A percentile compares a stretch with the other conserved stretches of the same genome.
These are phyloP conservation scores for Litsea cubeba DNA, from an alignment of 164 flowering plant genomes.

Conservation along the genomic window DNA sequence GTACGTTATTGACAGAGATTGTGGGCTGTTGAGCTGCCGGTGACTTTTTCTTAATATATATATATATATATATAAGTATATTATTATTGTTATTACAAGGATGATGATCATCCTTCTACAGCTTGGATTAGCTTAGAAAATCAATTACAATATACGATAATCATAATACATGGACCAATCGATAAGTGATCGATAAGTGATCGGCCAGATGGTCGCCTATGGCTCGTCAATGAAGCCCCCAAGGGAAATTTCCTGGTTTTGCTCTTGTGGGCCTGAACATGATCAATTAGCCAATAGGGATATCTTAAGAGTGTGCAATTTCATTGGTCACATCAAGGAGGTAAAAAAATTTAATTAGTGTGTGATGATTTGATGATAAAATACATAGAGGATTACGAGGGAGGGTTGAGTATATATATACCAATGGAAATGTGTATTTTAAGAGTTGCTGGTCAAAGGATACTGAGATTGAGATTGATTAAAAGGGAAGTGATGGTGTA, in stretches of 20 bases:
- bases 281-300: too few species aligned
- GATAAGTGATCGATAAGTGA: not conserved
- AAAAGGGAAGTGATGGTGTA: not conserved
- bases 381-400: not conserved
- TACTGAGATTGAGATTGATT: not conserved
- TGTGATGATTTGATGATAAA: too few species aligned
- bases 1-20: not conserved
- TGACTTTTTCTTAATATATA: not conserved
- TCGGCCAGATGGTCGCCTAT: not conserved
- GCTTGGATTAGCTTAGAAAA: too few species aligned
- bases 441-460: not conserved
- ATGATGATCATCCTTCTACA: too few species aligned
- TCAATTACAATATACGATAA: not conserved
- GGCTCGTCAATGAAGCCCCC: too few species aligned
- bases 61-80: not conserved
- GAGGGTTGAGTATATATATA: not conserved
- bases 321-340: too few species aligned
- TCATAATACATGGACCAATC: not conserved
- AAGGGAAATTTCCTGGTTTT: too few species aligned
- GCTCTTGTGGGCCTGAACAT: not conserved
- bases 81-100: not conserved
- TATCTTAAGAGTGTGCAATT: not conserved
- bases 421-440: not conserved
- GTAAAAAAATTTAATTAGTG: too few species aligned
- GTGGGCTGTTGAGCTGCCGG: constrained; percentile 17